Evolutionary conservation across 1,139 yeast species (phyloP).

Genomic region (Ogataea hybrid): DNA sequence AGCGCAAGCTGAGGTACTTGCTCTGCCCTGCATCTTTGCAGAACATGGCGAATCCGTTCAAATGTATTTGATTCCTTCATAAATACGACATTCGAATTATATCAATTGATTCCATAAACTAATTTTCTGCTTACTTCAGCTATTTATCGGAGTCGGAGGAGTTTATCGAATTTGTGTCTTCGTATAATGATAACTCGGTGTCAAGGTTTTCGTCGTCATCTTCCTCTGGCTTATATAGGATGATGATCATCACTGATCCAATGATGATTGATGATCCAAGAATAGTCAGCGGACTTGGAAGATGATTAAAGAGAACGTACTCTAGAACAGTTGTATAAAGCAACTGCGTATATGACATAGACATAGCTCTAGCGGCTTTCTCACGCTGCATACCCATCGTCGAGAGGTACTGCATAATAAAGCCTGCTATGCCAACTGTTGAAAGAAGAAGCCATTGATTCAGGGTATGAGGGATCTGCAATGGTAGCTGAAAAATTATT

Average conservation of each 20-base stretch:
- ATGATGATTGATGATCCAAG: constrained; percentile 69
- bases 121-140: constrained; percentile 2
- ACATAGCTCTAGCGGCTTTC: constrained; percentile 72
- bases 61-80: constrained; percentile 14
- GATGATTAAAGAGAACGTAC: constrained; percentile 63
- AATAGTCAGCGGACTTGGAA: constrained; percentile 68
- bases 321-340: constrained; percentile 83
- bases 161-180: not conserved
- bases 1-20: constrained; percentile 11
- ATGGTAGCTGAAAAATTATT: constrained; percentile 52
- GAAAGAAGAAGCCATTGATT: constrained; percentile 66
- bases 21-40: constrained; percentile 5
- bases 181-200: constrained; percentile 1
- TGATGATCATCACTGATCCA: constrained; percentile 60
- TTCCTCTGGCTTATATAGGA: constrained; percentile 45
- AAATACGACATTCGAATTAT: not conserved
- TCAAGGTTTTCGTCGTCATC: constrained; percentile 6
- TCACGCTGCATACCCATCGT: constrained; percentile 87
- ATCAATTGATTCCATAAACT: not conserved
- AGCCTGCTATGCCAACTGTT: constrained; percentile 73
- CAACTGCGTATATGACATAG: constrained; percentile 74
- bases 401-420: constrained; percentile 72
- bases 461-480: constrained; percentile 56
- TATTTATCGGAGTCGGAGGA: constrained; percentile 6
- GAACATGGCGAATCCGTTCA: constrained; percentile 5